These are phyloP conservation scores for Zelonia costaricensis DNA, from an alignment of 208 protist species.

Conservation along the genomic window DNA sequence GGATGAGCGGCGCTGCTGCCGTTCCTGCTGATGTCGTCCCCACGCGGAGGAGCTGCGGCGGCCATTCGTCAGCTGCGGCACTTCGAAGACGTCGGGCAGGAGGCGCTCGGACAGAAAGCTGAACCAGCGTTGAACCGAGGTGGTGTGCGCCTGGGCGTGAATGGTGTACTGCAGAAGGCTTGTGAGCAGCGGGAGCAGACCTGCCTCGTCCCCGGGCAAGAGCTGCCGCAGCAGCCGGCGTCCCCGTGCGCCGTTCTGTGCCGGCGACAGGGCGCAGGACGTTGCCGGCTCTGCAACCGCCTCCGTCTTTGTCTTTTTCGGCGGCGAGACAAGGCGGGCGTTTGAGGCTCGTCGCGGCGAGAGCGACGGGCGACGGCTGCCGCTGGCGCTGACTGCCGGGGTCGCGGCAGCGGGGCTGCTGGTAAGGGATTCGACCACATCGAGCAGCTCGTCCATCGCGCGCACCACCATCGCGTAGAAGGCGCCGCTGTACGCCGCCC, in stretches of 20 bases:
- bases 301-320: background rate
- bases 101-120: slow-evolving; percentile 54
- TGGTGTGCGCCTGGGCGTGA: slow-evolving; percentile 60
- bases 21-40: slow-evolving; percentile 26
- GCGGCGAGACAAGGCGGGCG: slow-evolving; percentile 5
- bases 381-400: background rate
- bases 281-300: background rate
- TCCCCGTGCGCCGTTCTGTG: background rate
- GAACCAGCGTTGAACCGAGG: slow-evolving; percentile 66
- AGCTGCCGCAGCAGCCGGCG: slow-evolving; percentile 16
- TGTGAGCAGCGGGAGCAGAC: slow-evolving; percentile 66
- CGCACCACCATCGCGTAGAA: slow-evolving; percentile 74
- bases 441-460: slow-evolving; percentile 30
- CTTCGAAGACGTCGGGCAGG: slow-evolving; percentile 71
- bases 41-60: slow-evolving; percentile 42
- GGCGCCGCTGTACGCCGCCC: slow-evolving; percentile 58
- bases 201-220: slow-evolving; percentile 24
- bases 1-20: slow-evolving; percentile 1
- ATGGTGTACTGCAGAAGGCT: slow-evolving; percentile 50
- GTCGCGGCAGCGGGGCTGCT: background rate
- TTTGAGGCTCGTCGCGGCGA: background rate
- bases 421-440: slow-evolving; percentile 18
- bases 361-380: background rate
- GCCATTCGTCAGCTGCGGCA: slow-evolving; percentile 51
- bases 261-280: no score